Conservation (phyloP, 2,329 filamentous ascomycete species). For the Colletotrichum nymphaeae region DNA sequence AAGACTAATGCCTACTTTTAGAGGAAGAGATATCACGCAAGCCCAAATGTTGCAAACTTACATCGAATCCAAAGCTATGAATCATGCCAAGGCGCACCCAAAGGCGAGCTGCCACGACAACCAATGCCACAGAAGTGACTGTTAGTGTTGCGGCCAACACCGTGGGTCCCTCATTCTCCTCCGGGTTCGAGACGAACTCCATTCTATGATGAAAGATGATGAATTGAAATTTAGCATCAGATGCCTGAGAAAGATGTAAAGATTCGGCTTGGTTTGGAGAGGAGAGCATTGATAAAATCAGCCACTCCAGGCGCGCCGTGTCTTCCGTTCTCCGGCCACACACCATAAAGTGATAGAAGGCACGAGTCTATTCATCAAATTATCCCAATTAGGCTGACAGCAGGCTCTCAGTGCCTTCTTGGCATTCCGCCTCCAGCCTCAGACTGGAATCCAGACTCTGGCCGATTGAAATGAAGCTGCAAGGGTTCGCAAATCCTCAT, state of each 20-base stretch:
- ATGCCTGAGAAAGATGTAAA: conserved; percentile 41
- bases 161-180: conserved; percentile 47
- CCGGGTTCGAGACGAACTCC: conserved; percentile 42
- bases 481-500: background rate
- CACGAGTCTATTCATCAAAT: background rate
- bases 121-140: conserved; percentile 49
- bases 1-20: too few species aligned
- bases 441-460: background rate
- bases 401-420: background rate
- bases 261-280: background rate
- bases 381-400: background rate
- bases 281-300: background rate
- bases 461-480: background rate
- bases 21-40: too few species aligned
- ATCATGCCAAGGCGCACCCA: conserved; percentile 60
- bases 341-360: background rate
- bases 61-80: conserved; percentile 60
- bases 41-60: conserved; percentile 33
- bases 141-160: conserved; percentile 54
- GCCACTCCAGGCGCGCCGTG: background rate
- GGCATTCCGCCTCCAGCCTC: background rate
- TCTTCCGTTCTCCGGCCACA: too few species aligned
- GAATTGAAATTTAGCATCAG: conserved; percentile 19
- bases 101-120: conserved; percentile 53
- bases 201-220: background rate